Conservation (phyloP, 2,329 filamentous ascomycete genomes). For the Gyromitra esculenta region DNA sequence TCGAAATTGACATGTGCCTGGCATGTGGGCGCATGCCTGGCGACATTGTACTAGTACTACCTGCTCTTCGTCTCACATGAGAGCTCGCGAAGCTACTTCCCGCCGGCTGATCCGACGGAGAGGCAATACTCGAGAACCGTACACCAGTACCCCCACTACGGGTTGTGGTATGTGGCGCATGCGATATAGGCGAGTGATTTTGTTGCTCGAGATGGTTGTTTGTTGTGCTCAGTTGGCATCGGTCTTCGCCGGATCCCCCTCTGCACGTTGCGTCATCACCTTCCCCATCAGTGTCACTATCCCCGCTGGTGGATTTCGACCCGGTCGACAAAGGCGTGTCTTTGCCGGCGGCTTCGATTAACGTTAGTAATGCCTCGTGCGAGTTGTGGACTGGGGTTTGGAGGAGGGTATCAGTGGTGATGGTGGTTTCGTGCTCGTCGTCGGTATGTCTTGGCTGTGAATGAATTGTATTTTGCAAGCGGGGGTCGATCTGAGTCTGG, state of each 20-base stretch:
- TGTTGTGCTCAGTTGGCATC: conserved; percentile 24
- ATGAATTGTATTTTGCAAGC: conserved; percentile 53
- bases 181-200: conserved; percentile 33
- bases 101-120: conserved; percentile 28
- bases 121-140: conserved; percentile 38
- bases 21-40: conserved; percentile 31
- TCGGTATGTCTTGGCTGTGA: conserved; percentile 58
- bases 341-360: conserved; percentile 78
- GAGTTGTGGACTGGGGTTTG: conserved; percentile 82
- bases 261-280: conserved; percentile 36
- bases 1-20: conserved; percentile 41
- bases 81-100: conserved; percentile 31
- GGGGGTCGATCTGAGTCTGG: conserved; percentile 51
- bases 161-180: not conserved
- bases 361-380: conserved; percentile 88
- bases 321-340: conserved; percentile 56
- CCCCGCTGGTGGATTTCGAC: conserved; percentile 57
- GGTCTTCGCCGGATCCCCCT: conserved; percentile 40
- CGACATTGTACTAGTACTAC: conserved; percentile 39
- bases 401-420: conserved; percentile 62
- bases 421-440: conserved; percentile 56
- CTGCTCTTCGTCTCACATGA: conserved; percentile 26
- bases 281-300: conserved; percentile 48
- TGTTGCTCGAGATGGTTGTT: conserved; percentile 13
- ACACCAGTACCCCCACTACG: conserved; percentile 24